Evolutionary conservation across 805 yeast species (phyloP), one percentile per base, ranked within the genome.

Genomic region (Monosporozyma yasuniensis): DNA sequence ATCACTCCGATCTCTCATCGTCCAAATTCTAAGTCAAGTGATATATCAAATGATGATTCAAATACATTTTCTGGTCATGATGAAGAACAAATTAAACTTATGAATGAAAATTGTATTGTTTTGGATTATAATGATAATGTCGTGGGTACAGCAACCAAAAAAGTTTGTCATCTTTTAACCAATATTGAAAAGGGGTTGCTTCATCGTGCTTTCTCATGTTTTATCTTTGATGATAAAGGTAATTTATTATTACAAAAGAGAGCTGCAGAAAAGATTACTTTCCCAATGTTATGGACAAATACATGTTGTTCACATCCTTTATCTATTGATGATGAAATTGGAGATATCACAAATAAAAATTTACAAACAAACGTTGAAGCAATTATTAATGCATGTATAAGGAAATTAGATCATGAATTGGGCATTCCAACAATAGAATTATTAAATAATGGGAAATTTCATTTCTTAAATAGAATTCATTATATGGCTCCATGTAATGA

Each of bases 241-340:
- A 76, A 84, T 68, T 75, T 93, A 54, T 74, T 93, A 51, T 74
- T 93, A 57, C 99, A 93, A 71, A 97, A 91, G 71, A 81, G 99
- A 59, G 98, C 99, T 0, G 81, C 82, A 46, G 98, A 93, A 66
- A 93, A 93, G 68, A 93, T 93, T 71, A 93, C 99, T 1, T 93
- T 93, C 69, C 95, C 98, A 0, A 81, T 81, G 51, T 81, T 90
- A 84, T 93, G 99, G 99, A 93, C 99, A 23, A 93, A 93, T 67
- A 93, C 99, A 1, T 93, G 99, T 70, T 93, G 99, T 68, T 90
- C 98, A 1, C 99, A 93, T 66, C 99, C 99, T 9, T 74, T 93
- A 48, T 88, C 96, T 49, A 79, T 88, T 34, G 77, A 82, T 37
- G 72, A 79, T 35, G 99, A 93, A 68, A 72, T 89, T 63, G 97